These are phyloP conservation scores for Trichosanthes truncata DNA, from an alignment of 306 rosid species.

Conservation along the genomic window DNA sequence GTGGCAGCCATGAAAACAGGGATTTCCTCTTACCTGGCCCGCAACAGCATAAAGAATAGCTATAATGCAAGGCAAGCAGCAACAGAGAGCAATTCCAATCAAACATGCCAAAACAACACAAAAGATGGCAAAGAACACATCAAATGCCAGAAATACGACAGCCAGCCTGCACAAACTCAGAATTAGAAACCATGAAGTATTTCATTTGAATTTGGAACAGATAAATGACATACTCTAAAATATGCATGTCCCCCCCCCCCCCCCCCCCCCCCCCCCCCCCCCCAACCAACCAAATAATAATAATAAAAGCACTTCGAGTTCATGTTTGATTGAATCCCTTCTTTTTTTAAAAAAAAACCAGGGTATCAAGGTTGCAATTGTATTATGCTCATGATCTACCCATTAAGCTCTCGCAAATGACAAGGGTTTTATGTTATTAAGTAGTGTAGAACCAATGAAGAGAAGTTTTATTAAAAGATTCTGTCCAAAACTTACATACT, in stretches of 20 bases:
- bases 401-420: neutral
- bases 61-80: constrained; percentile 98
- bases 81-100: constrained; percentile 93
- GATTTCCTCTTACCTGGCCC: constrained; percentile 61
- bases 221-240: neutral
- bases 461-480: too few relatives aligned
- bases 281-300: neutral
- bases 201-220: neutral
- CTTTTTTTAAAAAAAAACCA: neutral
- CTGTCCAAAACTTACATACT: too few relatives aligned
- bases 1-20: constrained; percentile 2
- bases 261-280: neutral
- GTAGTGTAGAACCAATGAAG: too few relatives aligned
- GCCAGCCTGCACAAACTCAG: constrained; percentile 71
- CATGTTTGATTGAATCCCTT: neutral
- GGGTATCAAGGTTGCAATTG: neutral
- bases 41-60: constrained; percentile 94
- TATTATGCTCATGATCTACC: neutral
- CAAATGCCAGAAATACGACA: constrained; percentile 91
- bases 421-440: neutral
- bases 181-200: constrained; percentile 12
- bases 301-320: neutral
- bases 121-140: constrained; percentile 91
- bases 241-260: neutral
- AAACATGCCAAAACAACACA: constrained; percentile 97